phyloP scores from a whole-genome alignment of 192 early-diverging fungal genomes.

The Coemansia sp. region DNA sequence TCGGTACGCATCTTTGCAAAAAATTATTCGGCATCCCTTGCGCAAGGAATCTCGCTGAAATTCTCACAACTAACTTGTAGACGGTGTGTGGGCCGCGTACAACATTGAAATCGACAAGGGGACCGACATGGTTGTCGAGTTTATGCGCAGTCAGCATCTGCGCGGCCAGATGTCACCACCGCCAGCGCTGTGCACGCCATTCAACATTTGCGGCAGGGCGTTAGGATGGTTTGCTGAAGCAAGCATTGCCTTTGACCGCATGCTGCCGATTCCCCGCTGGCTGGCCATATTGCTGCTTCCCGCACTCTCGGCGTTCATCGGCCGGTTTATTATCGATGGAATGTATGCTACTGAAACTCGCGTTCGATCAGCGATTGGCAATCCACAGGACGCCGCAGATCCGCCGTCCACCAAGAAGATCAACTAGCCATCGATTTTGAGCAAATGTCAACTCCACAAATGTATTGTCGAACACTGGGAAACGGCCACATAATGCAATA shows the following conservation, averaged over 20 bases:
- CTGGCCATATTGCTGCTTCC: slow-evolving; percentile 42
- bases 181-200: slow-evolving; percentile 33
- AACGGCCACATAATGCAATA: no score
- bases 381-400: not conserved
- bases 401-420: no score
- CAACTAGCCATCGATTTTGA: no score
- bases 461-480: no score
- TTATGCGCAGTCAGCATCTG: slow-evolving; percentile 28
- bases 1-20: no score
- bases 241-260: slow-evolving; percentile 17
- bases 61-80: not conserved
- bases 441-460: no score
- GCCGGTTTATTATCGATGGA: slow-evolving; percentile 34
- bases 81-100: slow-evolving; percentile 26
- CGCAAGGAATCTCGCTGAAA: no score
- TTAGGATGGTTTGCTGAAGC: slow-evolving; percentile 32
- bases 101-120: slow-evolving; percentile 5
- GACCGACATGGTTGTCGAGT: slow-evolving; percentile 13
- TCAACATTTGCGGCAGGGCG: slow-evolving; percentile 34
- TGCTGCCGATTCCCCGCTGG: slow-evolving; percentile 40
- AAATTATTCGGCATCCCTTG: no score
- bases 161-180: not conserved
- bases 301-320: slow-evolving; percentile 27
- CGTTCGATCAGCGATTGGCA: slow-evolving; percentile 1
- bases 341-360: slow-evolving; percentile 31